A percentile compares a stretch with the other conserved stretches of the same genome.
phyloP scores from a whole-genome alignment of 2,329 filamentous ascomycete species.

The Colletotrichum sp. region DNA sequence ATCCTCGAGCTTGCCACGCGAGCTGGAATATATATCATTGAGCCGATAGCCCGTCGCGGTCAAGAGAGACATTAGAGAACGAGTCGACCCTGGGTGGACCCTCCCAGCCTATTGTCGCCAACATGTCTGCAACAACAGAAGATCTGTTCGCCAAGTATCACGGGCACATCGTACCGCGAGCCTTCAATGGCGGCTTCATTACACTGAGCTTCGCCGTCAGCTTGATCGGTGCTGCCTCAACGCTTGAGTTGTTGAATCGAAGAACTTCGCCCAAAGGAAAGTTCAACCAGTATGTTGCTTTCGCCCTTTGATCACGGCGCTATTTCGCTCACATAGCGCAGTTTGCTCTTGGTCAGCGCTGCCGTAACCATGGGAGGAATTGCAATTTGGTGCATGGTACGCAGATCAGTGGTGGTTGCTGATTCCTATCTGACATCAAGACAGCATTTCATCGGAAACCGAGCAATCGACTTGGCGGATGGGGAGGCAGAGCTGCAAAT shows the following conservation, averaged over 20 bases:
- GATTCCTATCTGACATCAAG: conserved; percentile 39
- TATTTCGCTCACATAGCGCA: conserved; percentile 30
- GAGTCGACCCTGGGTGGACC: background rate
- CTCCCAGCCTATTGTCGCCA: background rate
- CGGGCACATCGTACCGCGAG: conserved; percentile 50
- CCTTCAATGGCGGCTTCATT: conserved; percentile 66
- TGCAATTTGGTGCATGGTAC: conserved; percentile 74
- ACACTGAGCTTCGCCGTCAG: conserved; percentile 79
- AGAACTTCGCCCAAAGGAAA: conserved; percentile 72
- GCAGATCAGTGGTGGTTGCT: conserved; percentile 30
- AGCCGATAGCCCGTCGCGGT: background rate
- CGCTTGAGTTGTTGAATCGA: conserved; percentile 81
- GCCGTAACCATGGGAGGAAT: conserved; percentile 77
- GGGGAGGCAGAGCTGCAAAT: conserved; percentile 71
- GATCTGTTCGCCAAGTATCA: conserved; percentile 45
- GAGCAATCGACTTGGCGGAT: conserved; percentile 73
- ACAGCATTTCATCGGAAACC: conserved; percentile 84
- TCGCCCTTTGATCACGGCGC: background rate
- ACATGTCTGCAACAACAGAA: conserved; percentile 10
- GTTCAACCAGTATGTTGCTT: conserved; percentile 67
- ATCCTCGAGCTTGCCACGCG: conserved; percentile 3
- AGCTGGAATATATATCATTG: conserved; percentile 3
- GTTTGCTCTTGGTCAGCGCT: conserved; percentile 67
- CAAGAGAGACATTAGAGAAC: conserved; percentile 10
- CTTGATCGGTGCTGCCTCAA: conserved; percentile 77